Percentiles rank a stretch among this genome's conserved stretches.
These are phyloP conservation scores for Syzygium aqueum DNA, from an alignment of 345 rosid species.

Conservation along the genomic window DNA sequence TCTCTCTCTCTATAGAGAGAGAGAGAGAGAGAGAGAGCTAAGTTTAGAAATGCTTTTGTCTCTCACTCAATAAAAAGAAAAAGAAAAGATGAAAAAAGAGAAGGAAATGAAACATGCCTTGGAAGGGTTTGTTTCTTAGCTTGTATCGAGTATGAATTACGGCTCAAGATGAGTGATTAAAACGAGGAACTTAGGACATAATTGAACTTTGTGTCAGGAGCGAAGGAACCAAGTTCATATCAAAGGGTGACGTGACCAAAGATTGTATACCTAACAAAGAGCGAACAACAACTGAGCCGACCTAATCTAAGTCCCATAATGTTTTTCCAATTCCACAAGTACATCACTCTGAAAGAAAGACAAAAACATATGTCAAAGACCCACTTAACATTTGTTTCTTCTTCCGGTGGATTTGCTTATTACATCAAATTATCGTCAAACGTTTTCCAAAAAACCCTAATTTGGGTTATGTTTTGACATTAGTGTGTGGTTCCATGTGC, in stretches of 20 bases:
- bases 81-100: background rate
- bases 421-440: background rate
- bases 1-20: background rate
- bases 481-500: background rate
- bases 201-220: slow-evolving; percentile 13
- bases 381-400: slow-evolving; percentile 18
- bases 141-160: background rate
- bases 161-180: background rate
- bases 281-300: background rate
- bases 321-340: background rate
- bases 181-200: background rate
- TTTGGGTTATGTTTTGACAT: background rate
- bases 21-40: background rate
- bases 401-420: background rate
- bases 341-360: background rate
- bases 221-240: slow-evolving; percentile 34
- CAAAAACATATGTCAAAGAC: slow-evolving; percentile 15
- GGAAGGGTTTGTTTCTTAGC: background rate
- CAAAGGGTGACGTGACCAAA: slow-evolving; percentile 47
- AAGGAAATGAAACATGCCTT: background rate
- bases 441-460: background rate
- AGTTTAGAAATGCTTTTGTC: background rate
- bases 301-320: background rate
- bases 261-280: slow-evolving; percentile 26
- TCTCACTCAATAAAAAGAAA: background rate